Evolutionary conservation across 306 rosid species (phyloP), one percentile per base, ranked within the genome.

Genomic region (Dicorynia guianensis): DNA sequence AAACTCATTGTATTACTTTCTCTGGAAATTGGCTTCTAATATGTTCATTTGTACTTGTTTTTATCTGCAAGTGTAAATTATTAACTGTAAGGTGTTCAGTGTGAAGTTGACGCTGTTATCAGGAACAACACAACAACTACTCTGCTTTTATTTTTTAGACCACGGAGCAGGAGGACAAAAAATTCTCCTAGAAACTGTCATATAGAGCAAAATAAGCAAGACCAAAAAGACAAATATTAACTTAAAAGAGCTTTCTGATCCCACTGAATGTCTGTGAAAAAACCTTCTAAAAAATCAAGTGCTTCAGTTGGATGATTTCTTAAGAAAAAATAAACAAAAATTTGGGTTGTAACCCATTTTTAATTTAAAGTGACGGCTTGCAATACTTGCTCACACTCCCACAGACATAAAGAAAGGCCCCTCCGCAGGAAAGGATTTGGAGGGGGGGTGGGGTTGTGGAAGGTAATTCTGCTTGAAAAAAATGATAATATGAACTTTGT

Each of bases 341-440:
- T n/a, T n/a, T n/a, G n/a, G 34, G 2, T 50, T 20, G 3, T 46
- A 36, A 13, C 47, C 25, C 34, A 69, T n/a, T 69, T 68, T 19
- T 77, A 60, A 62, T 78, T 70, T 20, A 49, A 25, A 46, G 43
- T 43, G 66, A 33, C 17, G 18, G 39, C 58, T 70, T 15, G 17
- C 52, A 63, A 62, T 52, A 70, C 15, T 64, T 8, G 34, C 57
- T 38, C 11, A 13, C 19, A 20, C 13, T 25, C 13, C 25, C 9
- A 19, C 43, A 35, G 36, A 5, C 5, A 48, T 8, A 18, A 12
- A 68, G 42, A n/a, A n/a, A n/a, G n/a, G n/a, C n/a, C n/a, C n/a
- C n/a, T n/a, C n/a, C n/a, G n/a, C n/a, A n/a, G n/a, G n/a, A n/a
- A n/a, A n/a, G n/a, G n/a, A n/a, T 12, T 5, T 38, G 11, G n/a